A percentile compares a stretch with the other conserved stretches of the same genome.
These are phyloP conservation scores for Phaeosphaeriaceae sp. DNA, from an alignment of 2,329 filamentous ascomycete genomes.

Conservation along the genomic window DNA sequence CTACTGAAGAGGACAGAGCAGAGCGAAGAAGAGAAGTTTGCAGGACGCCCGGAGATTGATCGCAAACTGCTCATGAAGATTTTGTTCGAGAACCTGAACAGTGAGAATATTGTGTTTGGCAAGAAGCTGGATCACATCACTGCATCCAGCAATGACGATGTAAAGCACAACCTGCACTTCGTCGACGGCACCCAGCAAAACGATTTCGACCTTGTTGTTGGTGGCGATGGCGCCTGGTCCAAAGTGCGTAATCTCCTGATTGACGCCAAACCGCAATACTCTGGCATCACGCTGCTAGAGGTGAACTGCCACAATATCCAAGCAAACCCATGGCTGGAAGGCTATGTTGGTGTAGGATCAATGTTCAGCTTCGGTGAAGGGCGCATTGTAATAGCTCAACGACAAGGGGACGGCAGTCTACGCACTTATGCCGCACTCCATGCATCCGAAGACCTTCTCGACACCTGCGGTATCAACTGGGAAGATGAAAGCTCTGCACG, in stretches of 20 bases:
- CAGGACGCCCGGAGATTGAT: slow-evolving; percentile 58
- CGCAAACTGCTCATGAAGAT: slow-evolving; percentile 45
- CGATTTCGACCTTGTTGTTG: slow-evolving; percentile 55
- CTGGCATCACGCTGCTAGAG: slow-evolving; percentile 54
- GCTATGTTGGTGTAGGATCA: slow-evolving; percentile 52
- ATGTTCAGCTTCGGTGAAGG: slow-evolving; percentile 49
- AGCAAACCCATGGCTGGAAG: slow-evolving; percentile 51
- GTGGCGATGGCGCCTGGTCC: slow-evolving; percentile 58
- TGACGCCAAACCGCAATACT: slow-evolving; percentile 53
- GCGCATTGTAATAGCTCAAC: slow-evolving; percentile 49
- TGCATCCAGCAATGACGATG: neutral
- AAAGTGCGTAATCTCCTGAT: slow-evolving; percentile 40
- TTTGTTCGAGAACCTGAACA: slow-evolving; percentile 53
- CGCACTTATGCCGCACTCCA: slow-evolving; percentile 48
- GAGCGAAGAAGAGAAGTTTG: slow-evolving; percentile 33
- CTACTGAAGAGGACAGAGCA: slow-evolving; percentile 47
- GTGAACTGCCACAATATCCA: slow-evolving; percentile 53
- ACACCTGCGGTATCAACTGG: slow-evolving; percentile 56
- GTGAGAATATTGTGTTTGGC: slow-evolving; percentile 42
- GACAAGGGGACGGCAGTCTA: slow-evolving; percentile 59
- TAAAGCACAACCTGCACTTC: slow-evolving; percentile 39
- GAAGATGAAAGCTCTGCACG: slow-evolving; percentile 46
- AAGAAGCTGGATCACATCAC: slow-evolving; percentile 48
- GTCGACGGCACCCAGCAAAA: slow-evolving; percentile 34
- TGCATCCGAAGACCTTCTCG: slow-evolving; percentile 48